Conservation (phyloP, 768 basidiomycete species). For the Kockovaella imperatae region DNA sequence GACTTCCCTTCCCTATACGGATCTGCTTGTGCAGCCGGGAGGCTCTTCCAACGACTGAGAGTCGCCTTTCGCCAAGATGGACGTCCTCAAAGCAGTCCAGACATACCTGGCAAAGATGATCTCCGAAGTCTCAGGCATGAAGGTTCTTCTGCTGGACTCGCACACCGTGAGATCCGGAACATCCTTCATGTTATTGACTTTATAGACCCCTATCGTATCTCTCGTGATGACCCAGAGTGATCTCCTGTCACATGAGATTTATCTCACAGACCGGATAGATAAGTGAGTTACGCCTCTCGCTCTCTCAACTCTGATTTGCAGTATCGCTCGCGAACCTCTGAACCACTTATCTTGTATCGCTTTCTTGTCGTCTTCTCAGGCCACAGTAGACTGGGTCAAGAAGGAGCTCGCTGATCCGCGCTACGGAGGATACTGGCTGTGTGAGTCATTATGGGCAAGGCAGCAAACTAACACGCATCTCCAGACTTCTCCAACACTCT, state of each 20-base stretch:
- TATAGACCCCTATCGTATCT: constrained; percentile 83
- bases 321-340: constrained; percentile 68
- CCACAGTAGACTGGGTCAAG: constrained; percentile 73
- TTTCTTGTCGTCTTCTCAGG: constrained; percentile 74
- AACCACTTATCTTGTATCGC: constrained; percentile 96
- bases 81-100: constrained; percentile 89
- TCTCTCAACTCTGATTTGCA: not conserved
- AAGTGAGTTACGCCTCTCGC: constrained; percentile 49
- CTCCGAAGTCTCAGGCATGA: constrained; percentile 78
- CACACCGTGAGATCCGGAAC: constrained; percentile 65
- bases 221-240: constrained; percentile 89
- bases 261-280: constrained; percentile 95
- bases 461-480: not conserved
- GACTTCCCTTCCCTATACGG: no score
- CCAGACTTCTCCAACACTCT: constrained; percentile 92
- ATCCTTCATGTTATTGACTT: not conserved
- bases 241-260: constrained; percentile 88
- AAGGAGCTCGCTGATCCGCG: constrained; percentile 79
- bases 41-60: no score
- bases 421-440: constrained; percentile 97
- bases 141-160: constrained; percentile 85
- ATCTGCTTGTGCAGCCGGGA: no score
- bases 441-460: constrained; percentile 56
- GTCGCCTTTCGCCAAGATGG: constrained; percentile 68
- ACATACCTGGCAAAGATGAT: constrained; percentile 86